Base-by-base conservation (phyloP, 2,329 filamentous ascomycete species). In the Sporothrix pallida region DNA sequence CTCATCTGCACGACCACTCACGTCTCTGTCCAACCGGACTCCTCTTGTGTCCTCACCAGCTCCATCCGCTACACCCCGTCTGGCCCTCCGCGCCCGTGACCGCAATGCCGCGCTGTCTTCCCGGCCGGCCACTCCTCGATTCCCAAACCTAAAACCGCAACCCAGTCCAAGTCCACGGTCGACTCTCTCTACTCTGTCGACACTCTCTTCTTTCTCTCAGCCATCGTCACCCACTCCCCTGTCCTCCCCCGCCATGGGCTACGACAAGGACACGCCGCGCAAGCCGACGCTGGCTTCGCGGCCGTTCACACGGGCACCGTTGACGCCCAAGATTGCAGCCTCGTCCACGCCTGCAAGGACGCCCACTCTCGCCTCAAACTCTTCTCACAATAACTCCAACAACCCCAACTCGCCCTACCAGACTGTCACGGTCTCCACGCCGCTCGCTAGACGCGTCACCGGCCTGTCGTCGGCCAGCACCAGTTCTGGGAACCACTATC, bases 231-330 rank as follows among this genome's bases (percentile, higher is more conserved):
- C 13, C 15, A 3, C 80, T 76, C 77, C 78, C 13, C 42, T 75
- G 10, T 72, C 77, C 4, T 72, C 77, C 4, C 54, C 75, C 78
- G 81, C 76, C 74, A 84, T 83, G 83, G 80, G 81, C 73, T 78
- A 79, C 76, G 81, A 84, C 54, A 77, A 77, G 31, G 73, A 72
- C 70, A 83, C 85, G 79, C 85, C 83, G 76, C 86, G 86, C 77
- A 86, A 86, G 80, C 88, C 90, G 56, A 86, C 92, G 79, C 91
- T 91, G 83, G 92, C 93, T 71, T 85, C 87, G 77, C 86, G 90
- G 87, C 80, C 81, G 78, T 76, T 84, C 78, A 84, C 81, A 76
- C 84, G 85, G 74, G 78, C 83, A 46, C 87, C 87, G 72, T 78
- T 88, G 78, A 88, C 86, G 1, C 86, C 87, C 76, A 89, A 90